A percentile compares a stretch with the other conserved stretches of the same genome.
These are phyloP conservation scores for Xylariaceae sp. DNA, from an alignment of 2,329 filamentous ascomycete species.

Conservation along the genomic window DNA sequence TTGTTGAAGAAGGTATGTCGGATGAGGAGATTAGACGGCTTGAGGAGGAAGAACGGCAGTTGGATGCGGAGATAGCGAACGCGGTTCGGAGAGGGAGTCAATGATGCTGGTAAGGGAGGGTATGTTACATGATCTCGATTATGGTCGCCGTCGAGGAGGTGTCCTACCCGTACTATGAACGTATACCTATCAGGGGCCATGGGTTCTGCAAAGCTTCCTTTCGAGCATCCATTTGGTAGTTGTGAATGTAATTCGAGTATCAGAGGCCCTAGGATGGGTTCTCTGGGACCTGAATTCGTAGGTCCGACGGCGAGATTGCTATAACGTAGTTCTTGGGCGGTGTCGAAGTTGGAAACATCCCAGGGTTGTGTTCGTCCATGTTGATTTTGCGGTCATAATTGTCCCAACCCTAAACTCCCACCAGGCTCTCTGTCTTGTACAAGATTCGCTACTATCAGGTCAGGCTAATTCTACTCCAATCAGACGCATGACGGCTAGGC, in stretches of 20 bases:
- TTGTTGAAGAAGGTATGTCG: constrained; percentile 60
- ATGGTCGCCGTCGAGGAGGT: no score
- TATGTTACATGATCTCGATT: no score
- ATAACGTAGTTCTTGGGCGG: neutral
- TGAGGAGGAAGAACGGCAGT: constrained; percentile 54
- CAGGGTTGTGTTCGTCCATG: neutral
- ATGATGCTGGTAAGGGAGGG: neutral
- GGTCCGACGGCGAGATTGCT: neutral
- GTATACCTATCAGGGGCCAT: constrained; percentile 1
- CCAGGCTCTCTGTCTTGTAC: neutral
- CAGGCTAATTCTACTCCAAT: neutral
- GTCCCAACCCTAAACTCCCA: neutral
- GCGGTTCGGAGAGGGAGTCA: constrained; percentile 29
- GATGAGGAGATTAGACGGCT: constrained; percentile 51
- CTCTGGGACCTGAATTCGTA: neutral
- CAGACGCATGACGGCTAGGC: neutral
- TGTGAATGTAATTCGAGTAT: neutral
- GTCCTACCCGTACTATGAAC: neutral
- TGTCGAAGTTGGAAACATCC: neutral
- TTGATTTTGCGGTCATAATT: neutral
- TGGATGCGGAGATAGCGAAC: constrained; percentile 54
- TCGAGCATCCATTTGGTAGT: constrained; percentile 11
- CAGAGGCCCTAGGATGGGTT: neutral
- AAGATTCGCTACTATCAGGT: neutral
- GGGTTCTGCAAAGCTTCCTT: no score